Conservation (phyloP, 257 asterid genomes). For the Nicotiana tomentosiformis region DNA sequence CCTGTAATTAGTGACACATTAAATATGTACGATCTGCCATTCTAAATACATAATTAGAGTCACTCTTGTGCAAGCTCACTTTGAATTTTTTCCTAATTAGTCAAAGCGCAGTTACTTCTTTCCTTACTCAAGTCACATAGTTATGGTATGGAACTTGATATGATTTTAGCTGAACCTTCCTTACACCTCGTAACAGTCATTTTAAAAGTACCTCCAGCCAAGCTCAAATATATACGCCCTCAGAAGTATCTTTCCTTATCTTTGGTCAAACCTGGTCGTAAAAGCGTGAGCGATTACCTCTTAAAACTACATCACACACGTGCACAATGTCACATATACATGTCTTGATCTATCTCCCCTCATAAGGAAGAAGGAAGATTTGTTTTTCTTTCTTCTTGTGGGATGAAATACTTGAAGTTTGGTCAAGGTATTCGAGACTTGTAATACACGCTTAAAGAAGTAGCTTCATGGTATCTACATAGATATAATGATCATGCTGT, state of each 20-base stretch:
- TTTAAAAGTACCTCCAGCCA: background rate
- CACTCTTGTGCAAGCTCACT: background rate
- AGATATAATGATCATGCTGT: background rate
- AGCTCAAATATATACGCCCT: background rate
- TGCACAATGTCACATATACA: background rate
- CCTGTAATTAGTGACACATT: background rate
- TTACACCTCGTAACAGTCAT: background rate
- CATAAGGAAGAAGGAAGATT: background rate
- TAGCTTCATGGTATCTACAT: background rate
- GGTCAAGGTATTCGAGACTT: constrained; percentile 1
- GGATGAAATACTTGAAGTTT: background rate
- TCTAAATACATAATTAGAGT: background rate
- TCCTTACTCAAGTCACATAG: background rate
- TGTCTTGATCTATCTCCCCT: background rate
- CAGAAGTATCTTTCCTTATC: background rate
- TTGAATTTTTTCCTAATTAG: background rate
- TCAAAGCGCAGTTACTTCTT: background rate
- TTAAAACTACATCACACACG: background rate
- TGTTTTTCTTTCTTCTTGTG: background rate
- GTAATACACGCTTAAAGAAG: background rate
- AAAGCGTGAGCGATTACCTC: background rate
- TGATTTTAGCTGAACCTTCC: background rate
- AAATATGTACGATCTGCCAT: background rate
- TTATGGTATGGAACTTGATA: background rate
- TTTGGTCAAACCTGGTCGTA: background rate